A percentile compares a stretch with the other conserved stretches of the same genome.
Conservation (phyloP, 495 filamentous ascomycete genomes). For the Clohesyomyces aquaticus region DNA sequence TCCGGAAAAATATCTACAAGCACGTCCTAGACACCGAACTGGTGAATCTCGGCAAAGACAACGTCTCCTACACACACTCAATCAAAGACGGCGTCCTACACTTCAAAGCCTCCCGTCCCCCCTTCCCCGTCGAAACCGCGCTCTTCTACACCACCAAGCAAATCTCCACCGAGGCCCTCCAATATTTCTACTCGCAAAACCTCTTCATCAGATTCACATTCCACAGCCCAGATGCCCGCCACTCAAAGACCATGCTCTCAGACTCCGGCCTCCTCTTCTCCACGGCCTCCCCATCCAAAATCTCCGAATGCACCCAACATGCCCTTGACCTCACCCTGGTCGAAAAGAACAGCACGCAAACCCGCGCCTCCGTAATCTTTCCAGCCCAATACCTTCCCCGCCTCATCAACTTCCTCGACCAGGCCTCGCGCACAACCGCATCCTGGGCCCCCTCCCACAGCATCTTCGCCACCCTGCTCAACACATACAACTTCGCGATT, state of each 20-base stretch:
- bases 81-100: slow-evolving; percentile 18
- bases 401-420: slow-evolving; percentile 22
- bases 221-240: slow-evolving; percentile 11
- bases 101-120: slow-evolving; percentile 18
- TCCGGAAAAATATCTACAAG: slow-evolving; percentile 29
- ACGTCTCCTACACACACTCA: slow-evolving; percentile 26
- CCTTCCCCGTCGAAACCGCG: slow-evolving; percentile 28
- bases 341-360: slow-evolving; percentile 17
- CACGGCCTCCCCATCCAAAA: neutral
- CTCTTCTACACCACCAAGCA: slow-evolving; percentile 25
- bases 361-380: slow-evolving; percentile 21
- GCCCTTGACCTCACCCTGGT: slow-evolving; percentile 20
- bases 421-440: neutral
- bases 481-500: slow-evolving; percentile 18
- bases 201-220: slow-evolving; percentile 20
- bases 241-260: slow-evolving; percentile 22
- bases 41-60: slow-evolving; percentile 20
- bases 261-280: slow-evolving; percentile 30
- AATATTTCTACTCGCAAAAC: slow-evolving; percentile 28
- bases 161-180: neutral
- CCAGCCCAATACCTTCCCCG: slow-evolving; percentile 33
- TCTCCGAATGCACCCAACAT: slow-evolving; percentile 7
- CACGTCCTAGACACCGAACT: slow-evolving; percentile 29
- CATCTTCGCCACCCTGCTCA: slow-evolving; percentile 8
- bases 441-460: slow-evolving; percentile 14